phyloP scores from a whole-genome alignment of 257 asterid species.

The Penstemon eatonii region DNA sequence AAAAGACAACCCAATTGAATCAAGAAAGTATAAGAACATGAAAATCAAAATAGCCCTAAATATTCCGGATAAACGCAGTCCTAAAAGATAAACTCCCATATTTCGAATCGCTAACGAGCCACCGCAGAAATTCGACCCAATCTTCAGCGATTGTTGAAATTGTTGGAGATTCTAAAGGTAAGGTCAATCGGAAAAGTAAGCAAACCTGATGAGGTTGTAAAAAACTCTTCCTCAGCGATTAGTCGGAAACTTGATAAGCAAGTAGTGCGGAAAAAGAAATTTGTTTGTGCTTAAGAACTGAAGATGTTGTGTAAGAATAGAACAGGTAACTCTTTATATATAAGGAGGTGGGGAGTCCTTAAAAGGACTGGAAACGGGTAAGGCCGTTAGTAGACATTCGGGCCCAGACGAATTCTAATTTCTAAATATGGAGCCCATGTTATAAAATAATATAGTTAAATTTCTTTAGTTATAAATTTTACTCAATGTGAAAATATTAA shows the following conservation, averaged over 20 bases:
- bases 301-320: background rate
- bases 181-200: background rate
- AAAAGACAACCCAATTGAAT: background rate
- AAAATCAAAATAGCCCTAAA: background rate
- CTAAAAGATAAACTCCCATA: conserved; percentile 15
- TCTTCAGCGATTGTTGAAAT: conserved; percentile 12
- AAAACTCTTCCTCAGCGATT: background rate
- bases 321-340: background rate
- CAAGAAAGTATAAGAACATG: background rate
- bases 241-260: background rate
- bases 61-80: conserved; percentile 22
- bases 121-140: conserved; percentile 14
- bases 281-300: background rate
- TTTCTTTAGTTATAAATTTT: too few species aligned
- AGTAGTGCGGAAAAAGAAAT: background rate
- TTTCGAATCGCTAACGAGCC: conserved; percentile 5
- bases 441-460: too few species aligned
- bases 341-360: background rate
- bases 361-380: too few species aligned
- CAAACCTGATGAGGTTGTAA: conserved; percentile 27
- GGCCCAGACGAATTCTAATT: too few species aligned
- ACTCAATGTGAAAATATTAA: too few species aligned
- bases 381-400: too few species aligned
- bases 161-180: conserved; percentile 1
- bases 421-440: too few species aligned